phyloP scores from a whole-genome alignment of 331 rosid species.

The Acacia concinna region DNA sequence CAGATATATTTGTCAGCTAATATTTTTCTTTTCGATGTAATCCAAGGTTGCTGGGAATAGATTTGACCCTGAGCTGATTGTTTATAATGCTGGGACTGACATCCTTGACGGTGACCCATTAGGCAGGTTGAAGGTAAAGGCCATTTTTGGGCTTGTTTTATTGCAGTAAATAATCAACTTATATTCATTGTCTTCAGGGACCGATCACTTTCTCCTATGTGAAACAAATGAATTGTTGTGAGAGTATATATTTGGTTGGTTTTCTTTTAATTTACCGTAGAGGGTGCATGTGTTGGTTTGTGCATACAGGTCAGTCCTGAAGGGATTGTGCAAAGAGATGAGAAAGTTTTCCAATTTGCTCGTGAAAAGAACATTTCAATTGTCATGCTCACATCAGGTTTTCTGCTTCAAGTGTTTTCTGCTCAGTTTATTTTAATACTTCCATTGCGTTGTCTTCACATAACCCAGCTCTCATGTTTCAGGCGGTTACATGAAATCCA shows the following conservation, averaged over 20 bases:
- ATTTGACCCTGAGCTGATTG: slow-evolving; percentile 74
- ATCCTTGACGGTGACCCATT: slow-evolving; percentile 89
- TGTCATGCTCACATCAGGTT: slow-evolving; percentile 96
- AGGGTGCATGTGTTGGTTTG: slow-evolving; percentile 22
- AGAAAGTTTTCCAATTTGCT: slow-evolving; percentile 84
- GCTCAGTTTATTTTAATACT: not conserved
- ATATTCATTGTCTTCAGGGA: slow-evolving; percentile 13
- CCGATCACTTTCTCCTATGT: slow-evolving; percentile 17
- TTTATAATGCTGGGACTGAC: slow-evolving; percentile 97
- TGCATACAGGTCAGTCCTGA: slow-evolving; percentile 77
- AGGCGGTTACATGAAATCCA: slow-evolving; percentile 97
- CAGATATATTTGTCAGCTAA: slow-evolving; percentile 4
- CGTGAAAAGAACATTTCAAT: slow-evolving; percentile 73
- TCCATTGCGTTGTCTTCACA: slow-evolving; percentile 10
- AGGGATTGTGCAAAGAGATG: slow-evolving; percentile 80
- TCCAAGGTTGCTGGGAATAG: slow-evolving; percentile 65
- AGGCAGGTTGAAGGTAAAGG: slow-evolving; percentile 78
- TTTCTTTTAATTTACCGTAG: slow-evolving; percentile 25
- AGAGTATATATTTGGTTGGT: slow-evolving; percentile 4
- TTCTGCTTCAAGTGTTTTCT: slow-evolving; percentile 3
- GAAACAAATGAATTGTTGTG: slow-evolving; percentile 10
- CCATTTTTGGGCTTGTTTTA: slow-evolving; percentile 26
- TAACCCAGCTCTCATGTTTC: slow-evolving; percentile 31
- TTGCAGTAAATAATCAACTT: slow-evolving; percentile 15
- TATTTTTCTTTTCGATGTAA: slow-evolving; percentile 28